Conservation (phyloP, 495 filamentous ascomycete species). For the Hypoxylon fuscum region DNA sequence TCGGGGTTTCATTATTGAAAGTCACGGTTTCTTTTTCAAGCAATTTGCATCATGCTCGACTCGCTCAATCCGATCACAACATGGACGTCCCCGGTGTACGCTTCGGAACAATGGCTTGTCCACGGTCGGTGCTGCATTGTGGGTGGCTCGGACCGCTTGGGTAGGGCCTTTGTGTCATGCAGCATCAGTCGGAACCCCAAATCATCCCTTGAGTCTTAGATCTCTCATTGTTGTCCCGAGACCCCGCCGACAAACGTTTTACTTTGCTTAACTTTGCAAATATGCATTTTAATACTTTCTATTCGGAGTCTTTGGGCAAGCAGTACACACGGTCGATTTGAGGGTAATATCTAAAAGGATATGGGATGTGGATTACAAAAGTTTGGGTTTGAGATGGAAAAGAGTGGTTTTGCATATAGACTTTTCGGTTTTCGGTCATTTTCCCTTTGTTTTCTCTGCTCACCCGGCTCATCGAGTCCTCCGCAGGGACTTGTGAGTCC, state of each 20-base stretch:
- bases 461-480: conserved; percentile 24
- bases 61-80: conserved; percentile 12
- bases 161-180: conserved; percentile 14
- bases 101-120: conserved; percentile 21
- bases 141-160: conserved; percentile 27
- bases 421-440: conserved; percentile 38
- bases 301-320: conserved; percentile 42
- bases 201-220: conserved; percentile 36
- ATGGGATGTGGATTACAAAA: conserved; percentile 47
- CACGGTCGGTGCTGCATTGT: conserved; percentile 15
- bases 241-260: conserved; percentile 31
- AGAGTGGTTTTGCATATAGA: conserved; percentile 56
- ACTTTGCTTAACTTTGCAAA: conserved; percentile 30
- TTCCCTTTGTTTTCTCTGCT: conserved; percentile 46
- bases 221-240: conserved; percentile 25
- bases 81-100: neutral
- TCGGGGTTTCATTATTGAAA: conserved; percentile 27
- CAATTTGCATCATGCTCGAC: conserved; percentile 27
- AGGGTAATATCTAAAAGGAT: conserved; percentile 36
- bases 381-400: conserved; percentile 49
- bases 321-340: conserved; percentile 33
- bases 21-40: conserved; percentile 23
- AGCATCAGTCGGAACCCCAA: conserved; percentile 18
- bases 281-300: conserved; percentile 37
- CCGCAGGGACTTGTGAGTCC: conserved; percentile 37